Percentiles rank a stretch among this genome's conserved stretches.
Conservation (phyloP, 1,284 basidiomycete species). For the Tranzscheliella williamsii region DNA sequence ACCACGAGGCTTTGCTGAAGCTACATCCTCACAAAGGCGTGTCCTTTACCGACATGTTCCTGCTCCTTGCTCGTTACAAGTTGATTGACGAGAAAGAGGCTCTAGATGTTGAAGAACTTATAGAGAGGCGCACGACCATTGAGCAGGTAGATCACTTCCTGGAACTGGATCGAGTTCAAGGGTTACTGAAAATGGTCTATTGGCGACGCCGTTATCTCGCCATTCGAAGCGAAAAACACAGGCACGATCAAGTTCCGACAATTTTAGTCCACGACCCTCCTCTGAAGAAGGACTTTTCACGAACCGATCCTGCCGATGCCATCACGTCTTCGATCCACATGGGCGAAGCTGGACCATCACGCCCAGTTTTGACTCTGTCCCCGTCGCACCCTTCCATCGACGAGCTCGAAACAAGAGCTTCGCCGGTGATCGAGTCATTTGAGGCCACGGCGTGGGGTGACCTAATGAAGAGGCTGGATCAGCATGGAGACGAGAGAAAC, state of each 20-base stretch:
- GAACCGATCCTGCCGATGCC: background rate
- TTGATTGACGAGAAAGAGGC: conserved; percentile 75
- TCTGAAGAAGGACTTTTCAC: too few relatives aligned
- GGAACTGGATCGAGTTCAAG: conserved; percentile 50
- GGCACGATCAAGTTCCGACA: conserved; percentile 6
- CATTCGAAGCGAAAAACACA: conserved; percentile 18
- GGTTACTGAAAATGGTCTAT: conserved; percentile 48
- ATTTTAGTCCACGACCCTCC: conserved; percentile 17
- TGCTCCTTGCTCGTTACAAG: conserved; percentile 86
- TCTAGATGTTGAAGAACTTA: conserved; percentile 53
- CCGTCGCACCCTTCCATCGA: conserved; percentile 19
- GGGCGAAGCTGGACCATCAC: background rate
- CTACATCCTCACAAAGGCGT: conserved; percentile 70
- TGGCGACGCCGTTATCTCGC: conserved; percentile 48
- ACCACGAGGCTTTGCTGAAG: conserved; percentile 62
- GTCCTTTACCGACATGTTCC: conserved; percentile 86
- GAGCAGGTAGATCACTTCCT: conserved; percentile 52
- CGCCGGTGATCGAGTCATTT: conserved; percentile 36
- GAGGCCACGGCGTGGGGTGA: conserved; percentile 43
- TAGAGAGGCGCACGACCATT: conserved; percentile 45
- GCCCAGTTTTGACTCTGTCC: conserved; percentile 7
- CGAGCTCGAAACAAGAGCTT: conserved; percentile 27
- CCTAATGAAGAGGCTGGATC: conserved; percentile 39
- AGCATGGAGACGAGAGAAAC: conserved; percentile 1
- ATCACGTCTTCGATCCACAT: conserved; percentile 1